Evolutionary conservation across 768 basidiomycete genomes (phyloP).

Genomic region (Calocybe cyanea): DNA sequence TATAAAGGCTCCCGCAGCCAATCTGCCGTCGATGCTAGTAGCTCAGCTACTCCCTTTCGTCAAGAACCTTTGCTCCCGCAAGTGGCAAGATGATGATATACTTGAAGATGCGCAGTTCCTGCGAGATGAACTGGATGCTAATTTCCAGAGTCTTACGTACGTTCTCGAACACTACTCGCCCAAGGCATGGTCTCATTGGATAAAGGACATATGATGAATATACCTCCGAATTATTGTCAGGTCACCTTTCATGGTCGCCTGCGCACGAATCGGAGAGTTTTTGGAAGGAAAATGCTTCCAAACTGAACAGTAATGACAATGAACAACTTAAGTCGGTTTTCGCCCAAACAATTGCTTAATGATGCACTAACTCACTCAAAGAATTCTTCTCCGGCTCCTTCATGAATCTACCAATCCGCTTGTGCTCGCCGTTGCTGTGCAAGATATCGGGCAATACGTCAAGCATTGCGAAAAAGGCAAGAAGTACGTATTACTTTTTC

Average conservation of each 20-base stretch:
- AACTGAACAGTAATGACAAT: constrained; percentile 80
- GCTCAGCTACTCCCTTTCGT: constrained; percentile 82
- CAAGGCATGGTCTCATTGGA: neutral
- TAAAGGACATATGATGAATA: constrained; percentile 95
- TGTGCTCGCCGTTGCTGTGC: constrained; percentile 87
- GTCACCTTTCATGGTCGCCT: constrained; percentile 93
- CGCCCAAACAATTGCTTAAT: neutral
- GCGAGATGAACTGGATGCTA: constrained; percentile 75
- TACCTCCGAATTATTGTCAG: constrained; percentile 81
- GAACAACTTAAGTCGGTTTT: constrained; percentile 73
- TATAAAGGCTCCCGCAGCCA: constrained; percentile 81
- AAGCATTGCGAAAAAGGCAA: constrained; percentile 90
- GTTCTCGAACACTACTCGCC: constrained; percentile 21
- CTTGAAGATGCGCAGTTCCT: constrained; percentile 89
- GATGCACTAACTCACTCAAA: constrained; percentile 24
- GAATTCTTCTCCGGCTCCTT: constrained; percentile 71
- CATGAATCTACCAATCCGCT: constrained; percentile 65
- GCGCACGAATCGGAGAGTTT: constrained; percentile 96
- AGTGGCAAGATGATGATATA: constrained; percentile 95
- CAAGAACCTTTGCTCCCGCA: constrained; percentile 77
- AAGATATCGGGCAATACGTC: constrained; percentile 93
- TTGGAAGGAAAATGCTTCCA: constrained; percentile 93
- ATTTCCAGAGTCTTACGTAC: constrained; percentile 89
- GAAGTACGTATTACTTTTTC: constrained; percentile 48
- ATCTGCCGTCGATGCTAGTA: constrained; percentile 91